Conservation (phyloP, 495 filamentous ascomycete genomes). For the Copromyces sp. region DNA sequence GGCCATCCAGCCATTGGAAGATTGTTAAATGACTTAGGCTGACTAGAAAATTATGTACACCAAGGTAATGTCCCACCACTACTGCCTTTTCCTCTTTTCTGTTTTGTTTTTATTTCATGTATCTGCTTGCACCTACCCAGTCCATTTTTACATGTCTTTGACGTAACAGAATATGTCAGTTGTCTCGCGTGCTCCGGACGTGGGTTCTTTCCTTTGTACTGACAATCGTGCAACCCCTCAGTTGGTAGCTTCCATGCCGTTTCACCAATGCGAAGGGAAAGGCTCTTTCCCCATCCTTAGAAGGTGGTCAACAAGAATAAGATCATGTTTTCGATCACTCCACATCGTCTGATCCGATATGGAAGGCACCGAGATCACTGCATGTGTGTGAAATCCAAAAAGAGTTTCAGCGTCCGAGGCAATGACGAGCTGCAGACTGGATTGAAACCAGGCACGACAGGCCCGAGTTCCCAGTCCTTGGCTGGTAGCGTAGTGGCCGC, state of each 20-base stretch:
- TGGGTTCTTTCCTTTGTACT: neutral
- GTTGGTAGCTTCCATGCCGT: neutral
- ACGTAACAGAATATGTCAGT: neutral
- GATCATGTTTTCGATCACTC: neutral
- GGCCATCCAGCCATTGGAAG: neutral
- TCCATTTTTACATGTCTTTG: neutral
- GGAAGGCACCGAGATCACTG: neutral
- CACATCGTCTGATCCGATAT: neutral
- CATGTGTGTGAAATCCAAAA: neutral
- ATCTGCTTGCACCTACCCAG: neutral
- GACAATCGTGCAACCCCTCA: neutral
- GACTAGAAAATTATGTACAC: rapidly evolving
- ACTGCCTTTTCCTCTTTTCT: neutral
- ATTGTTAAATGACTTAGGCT: neutral
- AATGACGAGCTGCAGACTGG: neutral
- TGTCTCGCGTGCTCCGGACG: neutral
- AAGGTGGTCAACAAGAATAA: neutral
- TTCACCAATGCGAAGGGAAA: neutral
- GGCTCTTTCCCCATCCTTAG: neutral
- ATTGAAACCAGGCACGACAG: neutral
- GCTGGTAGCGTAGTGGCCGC: neutral
- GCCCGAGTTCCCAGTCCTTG: neutral
- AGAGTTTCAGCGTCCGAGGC: neutral
- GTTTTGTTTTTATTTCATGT: neutral
- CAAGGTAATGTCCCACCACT: neutral